A percentile compares a stretch with the other conserved stretches of the same genome.
phyloP scores from a whole-genome alignment of 495 filamentous ascomycete species.

The Eremomyces bilateralis region DNA sequence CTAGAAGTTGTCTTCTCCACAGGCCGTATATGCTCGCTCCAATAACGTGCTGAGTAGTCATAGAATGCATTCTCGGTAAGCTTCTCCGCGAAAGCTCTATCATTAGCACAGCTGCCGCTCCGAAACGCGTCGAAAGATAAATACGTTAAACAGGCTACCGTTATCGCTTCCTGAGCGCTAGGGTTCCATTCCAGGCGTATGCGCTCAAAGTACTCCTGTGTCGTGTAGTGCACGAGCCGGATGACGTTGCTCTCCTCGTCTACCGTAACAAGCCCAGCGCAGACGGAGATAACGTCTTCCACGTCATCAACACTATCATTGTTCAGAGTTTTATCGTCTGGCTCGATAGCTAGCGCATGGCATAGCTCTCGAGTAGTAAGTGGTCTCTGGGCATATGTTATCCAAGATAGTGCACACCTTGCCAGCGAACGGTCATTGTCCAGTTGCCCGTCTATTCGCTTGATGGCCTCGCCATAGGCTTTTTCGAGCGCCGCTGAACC shows the following conservation, averaged over 20 bases:
- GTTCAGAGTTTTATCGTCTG: constrained; percentile 16
- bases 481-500: constrained; percentile 10
- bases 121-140: constrained; percentile 21
- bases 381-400: constrained; percentile 20
- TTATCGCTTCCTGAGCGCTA: constrained; percentile 17
- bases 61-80: constrained; percentile 17
- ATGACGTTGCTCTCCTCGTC: constrained; percentile 14
- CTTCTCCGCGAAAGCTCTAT: constrained; percentile 13
- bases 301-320: constrained; percentile 1
- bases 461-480: constrained; percentile 24
- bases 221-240: constrained; percentile 33
- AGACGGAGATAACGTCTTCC: constrained; percentile 2
- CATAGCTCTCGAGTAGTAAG: constrained; percentile 24
- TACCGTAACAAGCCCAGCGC: constrained; percentile 2
- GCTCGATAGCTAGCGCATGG: constrained; percentile 25
- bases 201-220: constrained; percentile 28
- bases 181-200: constrained; percentile 18
- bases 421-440: constrained; percentile 17
- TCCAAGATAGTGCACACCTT: constrained; percentile 23
- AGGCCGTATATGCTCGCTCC: constrained; percentile 23
- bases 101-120: constrained; percentile 12
- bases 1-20: constrained; percentile 22
- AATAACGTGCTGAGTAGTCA: constrained; percentile 23
- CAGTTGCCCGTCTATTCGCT: constrained; percentile 22
- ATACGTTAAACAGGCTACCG: constrained; percentile 23